phyloP scores from a whole-genome alignment of 768 basidiomycete species.

The Lepiota venenata region DNA sequence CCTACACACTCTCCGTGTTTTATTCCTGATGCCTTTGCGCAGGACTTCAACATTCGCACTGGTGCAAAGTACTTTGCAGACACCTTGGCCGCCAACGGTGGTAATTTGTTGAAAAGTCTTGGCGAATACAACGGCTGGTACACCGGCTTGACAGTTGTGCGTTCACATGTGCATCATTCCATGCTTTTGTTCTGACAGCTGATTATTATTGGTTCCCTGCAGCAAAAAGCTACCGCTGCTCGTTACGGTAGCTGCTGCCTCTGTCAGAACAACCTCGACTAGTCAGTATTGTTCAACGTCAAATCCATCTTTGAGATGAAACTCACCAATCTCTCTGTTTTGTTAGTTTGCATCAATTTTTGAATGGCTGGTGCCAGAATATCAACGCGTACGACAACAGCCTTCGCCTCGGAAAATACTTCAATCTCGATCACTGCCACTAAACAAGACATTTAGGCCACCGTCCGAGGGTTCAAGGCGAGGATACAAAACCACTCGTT shows the following conservation, averaged over 20 bases:
- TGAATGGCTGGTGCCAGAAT: slow-evolving; percentile 72
- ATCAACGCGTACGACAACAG: slow-evolving; percentile 43
- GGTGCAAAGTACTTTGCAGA: slow-evolving; percentile 58
- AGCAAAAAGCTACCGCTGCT: slow-evolving; percentile 59
- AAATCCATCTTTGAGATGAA: not conserved
- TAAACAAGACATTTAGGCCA: not conserved
- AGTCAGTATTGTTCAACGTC: slow-evolving; percentile 42
- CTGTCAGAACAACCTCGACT: slow-evolving; percentile 86
- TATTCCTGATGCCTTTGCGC: not conserved
- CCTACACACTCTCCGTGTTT: not conserved
- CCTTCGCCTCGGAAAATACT: slow-evolving; percentile 57
- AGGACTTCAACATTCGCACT: slow-evolving; percentile 73
- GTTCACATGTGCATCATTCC: slow-evolving; percentile 11
- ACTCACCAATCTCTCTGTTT: slow-evolving; percentile 3
- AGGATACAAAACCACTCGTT: not conserved
- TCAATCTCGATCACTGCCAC: slow-evolving; percentile 53
- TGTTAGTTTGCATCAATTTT: slow-evolving; percentile 57
- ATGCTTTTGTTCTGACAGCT: not conserved
- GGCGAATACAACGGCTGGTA: slow-evolving; percentile 81
- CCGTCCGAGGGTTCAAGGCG: not conserved
- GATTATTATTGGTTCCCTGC: slow-evolving; percentile 5
- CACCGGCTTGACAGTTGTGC: slow-evolving; percentile 53
- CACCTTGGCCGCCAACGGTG: slow-evolving; percentile 44
- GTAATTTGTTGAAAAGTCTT: slow-evolving; percentile 53
- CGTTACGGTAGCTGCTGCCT: slow-evolving; percentile 50